These are phyloP conservation scores for Scytalidium lignicola DNA, from an alignment of 2,329 filamentous ascomycete species.

Conservation along the genomic window DNA sequence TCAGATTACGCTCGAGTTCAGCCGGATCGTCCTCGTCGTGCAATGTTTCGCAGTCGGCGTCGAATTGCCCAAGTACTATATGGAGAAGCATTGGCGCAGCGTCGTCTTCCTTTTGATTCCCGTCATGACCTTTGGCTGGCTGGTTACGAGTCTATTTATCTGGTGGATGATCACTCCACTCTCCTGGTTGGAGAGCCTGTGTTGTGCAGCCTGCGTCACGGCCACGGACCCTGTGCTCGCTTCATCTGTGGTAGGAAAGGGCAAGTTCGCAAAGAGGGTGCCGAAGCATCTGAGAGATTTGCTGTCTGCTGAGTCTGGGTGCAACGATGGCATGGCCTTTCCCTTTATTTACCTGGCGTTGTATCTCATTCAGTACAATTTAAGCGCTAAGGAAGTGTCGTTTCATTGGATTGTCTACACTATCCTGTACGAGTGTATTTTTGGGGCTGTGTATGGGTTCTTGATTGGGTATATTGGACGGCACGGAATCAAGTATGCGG, in stretches of 20 bases:
- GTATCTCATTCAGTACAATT: conserved; percentile 80
- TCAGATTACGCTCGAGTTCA: conserved; percentile 84
- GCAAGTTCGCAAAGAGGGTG: conserved; percentile 95
- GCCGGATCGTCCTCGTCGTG: conserved; percentile 81
- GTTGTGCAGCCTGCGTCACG: conserved; percentile 87
- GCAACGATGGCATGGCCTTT: conserved; percentile 99
- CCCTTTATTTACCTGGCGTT: conserved; percentile 92
- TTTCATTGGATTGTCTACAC: conserved; percentile 87
- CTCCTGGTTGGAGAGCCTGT: conserved; percentile 84
- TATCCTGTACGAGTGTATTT: conserved; percentile 91
- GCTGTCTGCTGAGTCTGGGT: conserved; percentile 92
- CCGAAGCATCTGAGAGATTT: conserved; percentile 96
- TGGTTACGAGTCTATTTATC: conserved; percentile 86
- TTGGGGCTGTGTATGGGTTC: conserved; percentile 87
- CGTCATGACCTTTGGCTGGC: conserved; percentile 96
- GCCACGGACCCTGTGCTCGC: conserved; percentile 95
- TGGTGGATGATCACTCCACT: conserved; percentile 82
- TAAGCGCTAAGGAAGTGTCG: conserved; percentile 61
- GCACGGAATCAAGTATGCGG: conserved; percentile 83
- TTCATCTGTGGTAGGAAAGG: conserved; percentile 96
- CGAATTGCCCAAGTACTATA: conserved; percentile 88
- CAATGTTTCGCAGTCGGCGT: conserved; percentile 91
- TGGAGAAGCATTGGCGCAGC: conserved; percentile 96
- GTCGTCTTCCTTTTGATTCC: conserved; percentile 83
- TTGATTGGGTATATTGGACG: conserved; percentile 82